Percentiles rank a stretch among this genome's conserved stretches.
Evolutionary conservation across 441 rosid species (phyloP).

Genomic region (Jatropha podagrica): DNA sequence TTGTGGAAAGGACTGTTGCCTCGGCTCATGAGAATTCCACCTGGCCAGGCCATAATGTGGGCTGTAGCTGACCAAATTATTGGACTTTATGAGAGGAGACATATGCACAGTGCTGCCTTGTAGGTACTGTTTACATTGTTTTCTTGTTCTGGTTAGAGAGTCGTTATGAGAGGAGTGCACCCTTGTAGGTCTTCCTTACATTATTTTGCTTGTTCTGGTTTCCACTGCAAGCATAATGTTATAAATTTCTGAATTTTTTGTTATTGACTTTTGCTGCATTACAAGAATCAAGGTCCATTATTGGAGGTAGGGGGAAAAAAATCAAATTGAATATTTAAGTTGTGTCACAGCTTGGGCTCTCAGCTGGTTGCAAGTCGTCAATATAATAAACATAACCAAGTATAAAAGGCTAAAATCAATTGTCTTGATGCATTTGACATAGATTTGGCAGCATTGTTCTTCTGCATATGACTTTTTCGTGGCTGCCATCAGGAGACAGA

Average conservation of each 20-base stretch:
- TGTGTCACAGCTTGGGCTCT: not conserved
- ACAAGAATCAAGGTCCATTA: not conserved
- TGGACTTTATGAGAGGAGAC: constrained; percentile 20
- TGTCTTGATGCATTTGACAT: not conserved
- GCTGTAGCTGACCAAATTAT: constrained; percentile 22
- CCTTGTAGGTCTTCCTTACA: constrained; percentile 34
- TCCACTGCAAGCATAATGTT: not conserved
- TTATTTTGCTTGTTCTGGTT: constrained; percentile 2
- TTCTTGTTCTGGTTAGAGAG: constrained; percentile 45
- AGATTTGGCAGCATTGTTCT: not conserved
- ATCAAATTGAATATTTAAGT: too few species aligned
- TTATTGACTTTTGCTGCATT: not conserved
- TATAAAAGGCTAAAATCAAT: not conserved
- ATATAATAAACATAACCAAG: not conserved
- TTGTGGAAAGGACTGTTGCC: constrained; percentile 95
- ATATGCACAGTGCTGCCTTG: constrained; percentile 13
- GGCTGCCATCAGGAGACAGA: not conserved
- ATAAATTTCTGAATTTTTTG: not conserved
- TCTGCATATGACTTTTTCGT: not conserved
- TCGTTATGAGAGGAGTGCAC: constrained; percentile 49
- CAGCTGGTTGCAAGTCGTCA: not conserved
- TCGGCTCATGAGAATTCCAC: constrained; percentile 82
- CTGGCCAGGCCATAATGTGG: constrained; percentile 26
- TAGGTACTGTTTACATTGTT: constrained; percentile 8
- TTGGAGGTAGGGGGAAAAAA: too few species aligned